Base-by-base conservation (phyloP, 441 rosid genomes). In the Adansonia rubrostipa region DNA sequence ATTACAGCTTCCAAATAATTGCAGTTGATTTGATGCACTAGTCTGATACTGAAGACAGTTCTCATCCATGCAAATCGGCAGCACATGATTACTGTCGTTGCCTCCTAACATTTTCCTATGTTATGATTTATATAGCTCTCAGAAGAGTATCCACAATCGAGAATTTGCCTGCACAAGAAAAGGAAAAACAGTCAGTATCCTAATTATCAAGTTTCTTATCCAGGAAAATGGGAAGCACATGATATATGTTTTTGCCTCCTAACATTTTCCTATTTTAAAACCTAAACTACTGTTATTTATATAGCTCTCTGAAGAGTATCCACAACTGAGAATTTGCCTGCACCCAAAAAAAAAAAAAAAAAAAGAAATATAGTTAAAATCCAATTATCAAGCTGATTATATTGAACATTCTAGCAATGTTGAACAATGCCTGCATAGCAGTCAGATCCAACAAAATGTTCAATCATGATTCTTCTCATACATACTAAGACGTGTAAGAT, bases 1-100 rank as follows among this genome's bases (percentile, higher is more conserved):
- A 91, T 86, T 80, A 90, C 97, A 76, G 73, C 80, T 89, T 82
- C 89, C 93, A 77, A 91, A 84, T 78, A 92, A 82, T 83, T 92
- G 95, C 74, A 89, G 88, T 80, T 90, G 94, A 84, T 85, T 89
- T 42, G 96, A 78, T 78, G 86, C 77, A 79, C 86, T 89, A 6
- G 87, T 56, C 81, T 88, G 95, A 82, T 88, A 91, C 20, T 80
- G 90, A 58, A 87, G 85, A 68, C 58, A 86, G 75, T 85, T 87
- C 75, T 89, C 89, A 56, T 89, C 90, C 76, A 87, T 42, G 61
- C 80, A 82, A 78, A 80, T 86, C 9, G 92, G 95, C 54, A 84
- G 84, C 73, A 80, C 74, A 72, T 87, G 85, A 88, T 85, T 91
- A 51, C 75, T 77, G 15, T 81, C 86, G 83, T 86, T 88, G 76